Evolutionary conservation across 139 green algal genomes (phyloP).

Genomic region (Coccomyxa sp.): DNA sequence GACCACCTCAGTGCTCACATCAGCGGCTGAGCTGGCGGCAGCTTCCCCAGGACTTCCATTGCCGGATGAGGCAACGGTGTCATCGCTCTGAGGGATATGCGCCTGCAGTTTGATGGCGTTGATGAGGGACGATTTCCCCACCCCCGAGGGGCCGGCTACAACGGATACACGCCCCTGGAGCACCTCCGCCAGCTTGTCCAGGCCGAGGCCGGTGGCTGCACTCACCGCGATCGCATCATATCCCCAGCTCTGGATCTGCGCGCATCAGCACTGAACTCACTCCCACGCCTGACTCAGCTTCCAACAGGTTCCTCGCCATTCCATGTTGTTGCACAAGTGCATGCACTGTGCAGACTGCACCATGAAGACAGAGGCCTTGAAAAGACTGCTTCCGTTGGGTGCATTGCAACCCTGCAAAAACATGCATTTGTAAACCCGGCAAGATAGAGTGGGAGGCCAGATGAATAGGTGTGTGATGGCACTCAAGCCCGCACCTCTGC

Average conservation of each 20-base stretch:
- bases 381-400: no score
- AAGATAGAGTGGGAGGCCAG: neutral
- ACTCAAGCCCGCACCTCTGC: neutral
- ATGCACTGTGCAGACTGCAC: neutral
- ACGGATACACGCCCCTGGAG: slow-evolving; percentile 62
- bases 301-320: neutral
- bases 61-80: no score
- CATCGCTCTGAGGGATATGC: no score
- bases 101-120: slow-evolving; percentile 63
- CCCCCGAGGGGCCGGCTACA: slow-evolving; percentile 85
- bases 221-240: slow-evolving; percentile 72
- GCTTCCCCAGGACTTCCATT: no score
- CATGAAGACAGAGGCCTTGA: no score
- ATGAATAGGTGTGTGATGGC: neutral
- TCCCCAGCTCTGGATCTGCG: slow-evolving; percentile 69
- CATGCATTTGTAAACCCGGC: no score
- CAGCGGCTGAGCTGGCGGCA: no score
- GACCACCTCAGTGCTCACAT: no score
- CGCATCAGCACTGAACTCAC: neutral
- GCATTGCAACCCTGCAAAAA: no score
- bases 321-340: neutral
- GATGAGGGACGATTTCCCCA: slow-evolving; percentile 94
- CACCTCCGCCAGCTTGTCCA: slow-evolving; percentile 45
- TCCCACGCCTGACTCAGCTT: neutral
- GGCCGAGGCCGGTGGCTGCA: slow-evolving; percentile 52